Conservation (phyloP, 2,329 filamentous ascomycete genomes). For the Cordyceps javanica region DNA sequence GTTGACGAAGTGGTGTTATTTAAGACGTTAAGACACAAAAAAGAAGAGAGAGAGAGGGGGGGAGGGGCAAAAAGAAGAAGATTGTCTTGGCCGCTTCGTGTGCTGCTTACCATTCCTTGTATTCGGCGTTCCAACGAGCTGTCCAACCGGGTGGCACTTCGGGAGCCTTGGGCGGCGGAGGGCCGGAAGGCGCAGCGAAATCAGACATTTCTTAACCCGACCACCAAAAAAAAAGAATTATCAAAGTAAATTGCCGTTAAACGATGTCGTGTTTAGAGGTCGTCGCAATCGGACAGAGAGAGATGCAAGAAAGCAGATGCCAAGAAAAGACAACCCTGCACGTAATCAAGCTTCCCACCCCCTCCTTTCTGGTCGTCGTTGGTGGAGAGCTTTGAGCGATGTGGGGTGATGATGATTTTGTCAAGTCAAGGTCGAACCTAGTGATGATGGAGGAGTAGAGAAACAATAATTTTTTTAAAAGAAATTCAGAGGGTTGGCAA, state of each 20-base stretch:
- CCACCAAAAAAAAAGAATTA: too few relatives aligned
- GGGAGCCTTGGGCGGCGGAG: conserved; percentile 56
- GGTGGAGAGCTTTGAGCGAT: conserved; percentile 1
- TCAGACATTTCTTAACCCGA: conserved; percentile 41
- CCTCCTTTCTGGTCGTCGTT: not conserved
- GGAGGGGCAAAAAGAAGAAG: too few relatives aligned
- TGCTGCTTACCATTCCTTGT: conserved; percentile 72
- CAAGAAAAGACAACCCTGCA: conserved; percentile 3
- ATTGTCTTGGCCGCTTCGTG: too few relatives aligned
- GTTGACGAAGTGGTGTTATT: too few relatives aligned
- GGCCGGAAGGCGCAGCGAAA: conserved; percentile 46
- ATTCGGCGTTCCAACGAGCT: conserved; percentile 78
- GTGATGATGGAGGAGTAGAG: not conserved
- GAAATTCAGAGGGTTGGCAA: too few relatives aligned
- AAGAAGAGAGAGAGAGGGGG: too few relatives aligned
- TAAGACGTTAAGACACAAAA: too few relatives aligned
- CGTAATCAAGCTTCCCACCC: conserved; percentile 3
- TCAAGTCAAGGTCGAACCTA: not conserved
- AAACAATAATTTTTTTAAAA: too few relatives aligned
- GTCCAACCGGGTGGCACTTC: conserved; percentile 67
- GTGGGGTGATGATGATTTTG: not conserved
- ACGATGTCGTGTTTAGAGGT: too few relatives aligned
- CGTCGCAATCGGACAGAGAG: not conserved
- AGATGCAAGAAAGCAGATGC: not conserved
- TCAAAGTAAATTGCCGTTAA: too few relatives aligned